Evolutionary conservation across 2,329 filamentous ascomycete species (phyloP), one percentile per base, ranked within the genome.

Genomic region (Claviceps sp.): DNA sequence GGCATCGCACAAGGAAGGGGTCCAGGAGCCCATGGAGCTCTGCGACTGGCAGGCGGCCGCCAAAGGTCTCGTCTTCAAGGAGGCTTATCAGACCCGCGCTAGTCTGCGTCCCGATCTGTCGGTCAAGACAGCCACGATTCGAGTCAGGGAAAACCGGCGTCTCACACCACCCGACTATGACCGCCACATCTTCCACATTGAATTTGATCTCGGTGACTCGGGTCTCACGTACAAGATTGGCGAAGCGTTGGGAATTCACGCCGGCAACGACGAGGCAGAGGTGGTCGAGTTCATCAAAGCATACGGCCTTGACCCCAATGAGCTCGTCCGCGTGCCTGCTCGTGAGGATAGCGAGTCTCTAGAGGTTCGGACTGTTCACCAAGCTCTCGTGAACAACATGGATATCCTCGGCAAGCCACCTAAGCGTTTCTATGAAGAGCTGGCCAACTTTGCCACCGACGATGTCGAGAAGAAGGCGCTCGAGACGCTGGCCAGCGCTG

Each of bases 131-230:
- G 84, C 79, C 62, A 87, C 89, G 43, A 85, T 96, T 51, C 85
- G 82, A 51, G 90, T 98, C 68, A 89, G 94, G 74, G 93, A 97
- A 74, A 96, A 95, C 72, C 87, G 93, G 56, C 83, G 93, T 57
- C 79, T 98, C 52, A 98, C 93, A 0, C 93, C 93, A 3, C 62
- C 70, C 24, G 85, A 83, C 36, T 98, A 98, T 65, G 90, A 97
- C 69, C 89, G 93, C 61, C 96, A 98, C 77, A 97, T 98, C 70
- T 98, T 98, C 84, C 93, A 98, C 73, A 97, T 98, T 56, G 93
- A 98, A 71, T 98, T 98, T 63, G 93, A 97, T 64, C 81, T 98
- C 24, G 91, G 91, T 55, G 72, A 84, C 62, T 95, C 91, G 37
- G 91, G 90, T 41, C 81, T 98, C 57, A 95, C 81, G 43, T 98